phyloP scores from a whole-genome alignment of 441 rosid species.

The Macaranga tanarius region DNA sequence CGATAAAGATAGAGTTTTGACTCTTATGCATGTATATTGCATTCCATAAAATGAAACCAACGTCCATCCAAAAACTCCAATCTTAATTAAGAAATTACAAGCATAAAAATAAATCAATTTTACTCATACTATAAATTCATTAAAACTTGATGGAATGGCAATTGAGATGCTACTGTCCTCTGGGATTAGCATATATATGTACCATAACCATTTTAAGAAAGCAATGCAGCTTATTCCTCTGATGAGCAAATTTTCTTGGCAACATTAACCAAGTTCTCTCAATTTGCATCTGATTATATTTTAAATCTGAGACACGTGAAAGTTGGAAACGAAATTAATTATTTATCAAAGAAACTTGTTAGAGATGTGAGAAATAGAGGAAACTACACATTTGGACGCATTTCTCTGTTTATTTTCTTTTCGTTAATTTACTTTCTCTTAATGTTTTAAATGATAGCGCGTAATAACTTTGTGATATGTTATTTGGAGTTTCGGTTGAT shows the following conservation, averaged over 20 bases:
- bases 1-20: no score
- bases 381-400: background rate
- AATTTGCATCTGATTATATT: constrained; percentile 40
- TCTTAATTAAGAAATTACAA: no score
- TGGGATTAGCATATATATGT: background rate
- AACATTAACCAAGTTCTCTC: constrained; percentile 69
- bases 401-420: background rate
- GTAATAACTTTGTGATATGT: constrained; percentile 36
- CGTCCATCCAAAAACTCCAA: no score
- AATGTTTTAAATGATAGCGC: no score
- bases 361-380: background rate
- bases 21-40: no score
- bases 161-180: no score
- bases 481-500: constrained; percentile 59
- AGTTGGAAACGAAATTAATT: background rate
- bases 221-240: constrained; percentile 61
- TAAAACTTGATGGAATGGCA: no score
- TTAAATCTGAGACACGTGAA: constrained; percentile 41
- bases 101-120: no score
- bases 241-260: constrained; percentile 54
- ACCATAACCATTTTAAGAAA: constrained; percentile 78
- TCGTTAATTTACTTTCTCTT: no score
- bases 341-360: background rate
- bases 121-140: no score
- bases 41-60: no score